Evolutionary conservation across 2,329 filamentous ascomycete species (phyloP).

Genomic region (Cephalotrichum gorgonifer): DNA sequence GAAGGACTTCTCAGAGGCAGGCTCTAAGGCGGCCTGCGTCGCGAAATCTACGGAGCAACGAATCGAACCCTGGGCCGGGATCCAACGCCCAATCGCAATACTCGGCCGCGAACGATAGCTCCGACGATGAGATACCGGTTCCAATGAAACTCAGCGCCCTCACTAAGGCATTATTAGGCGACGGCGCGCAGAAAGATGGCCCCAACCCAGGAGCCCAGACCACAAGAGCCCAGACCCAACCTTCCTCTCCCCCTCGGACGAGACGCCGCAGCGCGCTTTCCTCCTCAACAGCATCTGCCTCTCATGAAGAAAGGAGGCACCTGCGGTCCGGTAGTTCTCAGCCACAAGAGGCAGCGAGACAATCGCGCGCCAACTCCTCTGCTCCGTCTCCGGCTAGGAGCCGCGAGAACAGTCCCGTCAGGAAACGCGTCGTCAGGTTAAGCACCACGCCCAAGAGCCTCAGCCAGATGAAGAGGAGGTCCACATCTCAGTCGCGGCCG

Average conservation of each 20-base stretch:
- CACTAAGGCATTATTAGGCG: slow-evolving; percentile 73
- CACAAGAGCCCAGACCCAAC: slow-evolving; percentile 24
- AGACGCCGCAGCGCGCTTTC: slow-evolving; percentile 39
- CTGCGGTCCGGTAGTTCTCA: slow-evolving; percentile 39
- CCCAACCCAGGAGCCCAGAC: slow-evolving; percentile 17
- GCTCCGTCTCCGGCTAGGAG: slow-evolving; percentile 32
- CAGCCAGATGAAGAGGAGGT: slow-evolving; percentile 33
- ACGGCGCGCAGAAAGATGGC: slow-evolving; percentile 38
- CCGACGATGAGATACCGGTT: slow-evolving; percentile 84
- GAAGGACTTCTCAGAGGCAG: slow-evolving; percentile 47
- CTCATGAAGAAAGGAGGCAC: slow-evolving; percentile 30
- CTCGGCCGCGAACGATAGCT: slow-evolving; percentile 66
- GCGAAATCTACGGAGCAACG: slow-evolving; percentile 32
- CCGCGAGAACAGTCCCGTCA: slow-evolving; percentile 39
- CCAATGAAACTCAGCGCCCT: slow-evolving; percentile 91
- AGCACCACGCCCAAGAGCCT: slow-evolving; percentile 39
- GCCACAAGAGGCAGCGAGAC: slow-evolving; percentile 12
- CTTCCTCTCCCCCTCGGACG: slow-evolving; percentile 34
- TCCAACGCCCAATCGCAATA: slow-evolving; percentile 29
- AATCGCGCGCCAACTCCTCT: neutral
- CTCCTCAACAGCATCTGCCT: slow-evolving; percentile 19
- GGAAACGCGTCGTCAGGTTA: slow-evolving; percentile 47
- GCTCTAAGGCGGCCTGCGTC: slow-evolving; percentile 36
- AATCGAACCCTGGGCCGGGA: slow-evolving; percentile 28
- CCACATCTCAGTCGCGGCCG: slow-evolving; percentile 36